These are phyloP conservation scores for Fremontodendron californicum DNA, from an alignment of 345 rosid species.

Conservation along the genomic window DNA sequence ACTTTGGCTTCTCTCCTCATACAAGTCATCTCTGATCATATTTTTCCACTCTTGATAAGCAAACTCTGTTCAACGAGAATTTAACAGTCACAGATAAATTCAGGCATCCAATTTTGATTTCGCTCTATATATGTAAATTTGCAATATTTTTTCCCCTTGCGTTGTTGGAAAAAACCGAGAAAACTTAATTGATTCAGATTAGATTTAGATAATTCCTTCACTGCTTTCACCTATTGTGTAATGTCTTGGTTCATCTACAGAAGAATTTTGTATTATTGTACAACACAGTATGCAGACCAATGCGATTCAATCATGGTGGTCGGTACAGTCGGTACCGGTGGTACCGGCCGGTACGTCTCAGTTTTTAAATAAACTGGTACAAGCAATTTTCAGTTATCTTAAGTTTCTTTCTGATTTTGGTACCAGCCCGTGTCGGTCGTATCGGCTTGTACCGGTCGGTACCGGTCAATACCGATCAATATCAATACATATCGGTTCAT, in stretches of 20 bases:
- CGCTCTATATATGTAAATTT: slow-evolving; percentile 13
- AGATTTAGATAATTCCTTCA: slow-evolving; percentile 2
- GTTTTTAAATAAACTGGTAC: too few species aligned
- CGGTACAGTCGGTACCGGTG: too few species aligned
- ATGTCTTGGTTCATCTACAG: background rate
- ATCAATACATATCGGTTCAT: too few species aligned
- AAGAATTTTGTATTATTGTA: background rate
- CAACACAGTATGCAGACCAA: background rate
- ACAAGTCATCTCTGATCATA: background rate
- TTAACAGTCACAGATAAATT: background rate
- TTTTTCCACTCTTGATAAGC: slow-evolving; percentile 3
- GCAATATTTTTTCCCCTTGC: background rate
- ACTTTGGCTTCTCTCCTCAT: too few species aligned
- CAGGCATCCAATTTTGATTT: slow-evolving; percentile 18
- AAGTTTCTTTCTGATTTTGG: too few species aligned
- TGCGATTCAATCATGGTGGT: too few species aligned
- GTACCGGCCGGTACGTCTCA: too few species aligned
- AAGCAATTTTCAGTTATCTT: too few species aligned
- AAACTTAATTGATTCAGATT: slow-evolving; percentile 7
- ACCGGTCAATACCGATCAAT: too few species aligned
- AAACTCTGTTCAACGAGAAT: background rate
- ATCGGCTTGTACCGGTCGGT: too few species aligned
- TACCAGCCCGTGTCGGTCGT: too few species aligned
- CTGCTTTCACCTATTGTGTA: slow-evolving; percentile 3
- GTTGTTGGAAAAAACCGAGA: slow-evolving; percentile 1